phyloP scores from a whole-genome alignment of 306 rosid species.

The Dryas alaskensis region DNA sequence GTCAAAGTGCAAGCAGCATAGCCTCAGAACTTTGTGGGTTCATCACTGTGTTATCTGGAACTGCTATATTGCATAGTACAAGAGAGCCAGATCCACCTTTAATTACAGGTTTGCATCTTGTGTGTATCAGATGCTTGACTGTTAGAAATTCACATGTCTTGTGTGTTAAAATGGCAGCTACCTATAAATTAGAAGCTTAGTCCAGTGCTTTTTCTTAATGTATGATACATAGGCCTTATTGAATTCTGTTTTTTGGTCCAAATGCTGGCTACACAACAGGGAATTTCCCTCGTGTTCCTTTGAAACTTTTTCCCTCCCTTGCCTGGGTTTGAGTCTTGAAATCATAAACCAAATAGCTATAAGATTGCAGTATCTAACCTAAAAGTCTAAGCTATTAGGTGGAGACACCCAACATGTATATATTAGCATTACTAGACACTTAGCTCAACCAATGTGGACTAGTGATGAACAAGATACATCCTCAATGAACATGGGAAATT shows the following conservation, averaged over 20 bases:
- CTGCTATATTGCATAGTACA: constrained; percentile 71
- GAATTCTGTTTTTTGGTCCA: neutral
- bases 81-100: constrained; percentile 60
- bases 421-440: neutral
- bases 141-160: neutral
- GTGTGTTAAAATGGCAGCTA: constrained; percentile 5
- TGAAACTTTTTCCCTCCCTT: neutral
- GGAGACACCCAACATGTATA: neutral
- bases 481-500: neutral
- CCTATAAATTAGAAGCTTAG: neutral
- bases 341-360: neutral
- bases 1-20: constrained; percentile 83
- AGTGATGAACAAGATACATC: neutral
- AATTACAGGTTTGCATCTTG: constrained; percentile 50
- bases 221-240: neutral
- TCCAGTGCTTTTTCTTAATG: neutral
- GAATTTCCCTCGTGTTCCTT: neutral
- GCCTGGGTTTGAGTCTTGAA: neutral
- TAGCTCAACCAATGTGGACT: neutral
- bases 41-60: constrained; percentile 81
- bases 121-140: neutral
- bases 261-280: neutral
- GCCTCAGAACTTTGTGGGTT: constrained; percentile 85
- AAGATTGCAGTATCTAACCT: neutral
- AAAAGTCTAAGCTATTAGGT: neutral